Conservation (phyloP, 1,284 basidiomycete species). For the Bothia castanella region DNA sequence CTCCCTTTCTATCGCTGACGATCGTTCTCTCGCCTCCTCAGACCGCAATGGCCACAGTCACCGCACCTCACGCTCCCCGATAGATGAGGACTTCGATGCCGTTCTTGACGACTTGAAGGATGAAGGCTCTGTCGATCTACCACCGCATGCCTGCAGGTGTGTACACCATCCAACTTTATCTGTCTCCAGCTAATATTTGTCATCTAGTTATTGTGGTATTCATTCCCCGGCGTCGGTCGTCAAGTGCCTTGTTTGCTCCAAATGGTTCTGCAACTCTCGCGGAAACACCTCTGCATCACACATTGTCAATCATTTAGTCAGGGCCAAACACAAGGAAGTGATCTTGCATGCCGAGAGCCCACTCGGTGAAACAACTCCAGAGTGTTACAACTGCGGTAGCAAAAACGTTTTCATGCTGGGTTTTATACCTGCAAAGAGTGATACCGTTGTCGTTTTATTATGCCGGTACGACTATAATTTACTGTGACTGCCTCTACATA, state of each 20-base stretch:
- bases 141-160: conserved; percentile 91
- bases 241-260: conserved; percentile 92
- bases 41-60: conserved; percentile 40
- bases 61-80: conserved; percentile 35
- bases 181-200: conserved; percentile 9
- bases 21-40: conserved; percentile 39
- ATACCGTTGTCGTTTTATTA: conserved; percentile 97
- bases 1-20: conserved; percentile 60
- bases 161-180: conserved; percentile 27
- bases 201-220: conserved; percentile 91
- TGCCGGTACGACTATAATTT: conserved; percentile 73
- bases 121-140: conserved; percentile 78
- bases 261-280: conserved; percentile 99
- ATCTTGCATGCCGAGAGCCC: conserved; percentile 93
- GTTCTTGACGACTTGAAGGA: conserved; percentile 86
- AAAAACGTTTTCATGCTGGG: conserved; percentile 99
- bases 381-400: conserved; percentile 99
- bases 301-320: conserved; percentile 98
- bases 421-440: conserved; percentile 98
- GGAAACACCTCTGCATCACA: conserved; percentile 98
- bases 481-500: neutral
- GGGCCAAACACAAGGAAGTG: conserved; percentile 99
- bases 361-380: conserved; percentile 94
- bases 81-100: conserved; percentile 84
- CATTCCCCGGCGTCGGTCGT: conserved; percentile 97